A percentile compares a stretch with the other conserved stretches of the same genome.
Evolutionary conservation across 495 filamentous ascomycete species (phyloP).

Genomic region (Neurospora sp.): DNA sequence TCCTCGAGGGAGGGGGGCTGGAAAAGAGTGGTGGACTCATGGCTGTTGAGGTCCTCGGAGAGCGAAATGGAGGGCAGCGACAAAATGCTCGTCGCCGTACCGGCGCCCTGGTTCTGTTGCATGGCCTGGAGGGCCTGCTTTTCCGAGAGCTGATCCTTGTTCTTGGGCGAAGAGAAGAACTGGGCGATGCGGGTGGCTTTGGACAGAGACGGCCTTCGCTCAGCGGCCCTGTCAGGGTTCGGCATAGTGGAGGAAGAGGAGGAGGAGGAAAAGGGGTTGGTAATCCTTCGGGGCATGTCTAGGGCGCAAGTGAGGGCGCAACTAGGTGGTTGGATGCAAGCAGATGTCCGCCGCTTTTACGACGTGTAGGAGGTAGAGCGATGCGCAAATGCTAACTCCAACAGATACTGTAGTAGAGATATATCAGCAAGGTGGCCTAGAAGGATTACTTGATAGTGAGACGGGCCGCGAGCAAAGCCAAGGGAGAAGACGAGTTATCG

Average conservation of each 20-base stretch:
- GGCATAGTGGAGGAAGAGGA: constrained; percentile 23
- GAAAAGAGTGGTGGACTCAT: constrained; percentile 75
- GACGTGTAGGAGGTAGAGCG: constrained; percentile 2
- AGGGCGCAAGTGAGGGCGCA: not conserved
- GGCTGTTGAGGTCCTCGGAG: constrained; percentile 64
- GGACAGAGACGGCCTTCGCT: constrained; percentile 47
- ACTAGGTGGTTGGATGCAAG: not conserved
- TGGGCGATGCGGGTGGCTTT: constrained; percentile 48
- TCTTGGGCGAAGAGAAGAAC: constrained; percentile 60
- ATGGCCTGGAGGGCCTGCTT: constrained; percentile 54
- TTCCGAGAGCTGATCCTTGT: constrained; percentile 45
- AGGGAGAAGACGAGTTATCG: not conserved
- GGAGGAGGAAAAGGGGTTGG: constrained; percentile 26
- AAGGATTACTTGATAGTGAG: not conserved
- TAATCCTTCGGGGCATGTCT: constrained; percentile 45
- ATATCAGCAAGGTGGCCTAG: constrained; percentile 5
- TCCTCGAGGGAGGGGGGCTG: constrained; percentile 86
- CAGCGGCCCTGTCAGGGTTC: constrained; percentile 25
- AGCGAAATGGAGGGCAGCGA: constrained; percentile 88
- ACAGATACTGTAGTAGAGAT: constrained; percentile 7
- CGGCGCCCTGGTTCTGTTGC: constrained; percentile 47
- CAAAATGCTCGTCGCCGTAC: constrained; percentile 54
- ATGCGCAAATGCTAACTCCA: constrained; percentile 7
- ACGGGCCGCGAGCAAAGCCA: not conserved
- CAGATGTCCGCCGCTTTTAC: not conserved